Base-by-base conservation (phyloP, 1,139 yeast genomes). In the Yamadazyma spencermartinsiae region DNA sequence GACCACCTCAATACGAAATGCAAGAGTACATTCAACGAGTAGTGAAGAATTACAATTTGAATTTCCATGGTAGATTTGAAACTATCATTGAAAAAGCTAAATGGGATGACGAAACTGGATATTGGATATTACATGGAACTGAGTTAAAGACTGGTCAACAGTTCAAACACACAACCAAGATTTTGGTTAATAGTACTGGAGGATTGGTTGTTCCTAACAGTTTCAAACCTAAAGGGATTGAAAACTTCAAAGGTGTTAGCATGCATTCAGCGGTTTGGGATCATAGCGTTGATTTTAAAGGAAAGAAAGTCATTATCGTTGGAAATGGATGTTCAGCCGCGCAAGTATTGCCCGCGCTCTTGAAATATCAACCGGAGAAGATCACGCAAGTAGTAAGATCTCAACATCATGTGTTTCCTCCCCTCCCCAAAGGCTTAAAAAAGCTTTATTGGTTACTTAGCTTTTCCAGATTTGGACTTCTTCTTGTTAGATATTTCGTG, bases 241-340 rank as follows among this genome's bases (percentile, higher is more conserved):
- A 68, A 21, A 53, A 52, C 17, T 75, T 68, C 52, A 57, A 71
- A 46, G 80, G 80, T 3, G 50, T 48, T 3, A 69, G 67, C 48
- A 63, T 73, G 64, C 80, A 75, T 47, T 69, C 78, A 1, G 76
- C 74, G 1, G 52, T 70, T 33, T 75, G 76, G 72, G 67, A 75
- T 43, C 70, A 72, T 45, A 44, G 53, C 11, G 68, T 70, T 10
- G 61, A 63, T 20, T 54, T 74, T 42, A 55, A 60, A 37, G 61
- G 52, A 31, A 64, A 65, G 35, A 53, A 58, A 5, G 68, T 72
- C 9, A 60, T 63, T 12, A 64, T 70, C 13, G 51, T 70, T 34
- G 76, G 76, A 17, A 70, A 72, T 42, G 76, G 76, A 3, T 65
- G 75, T 38, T 64, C 74, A 13, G 77, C 74, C 6, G 66, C 65